Percentiles rank a stretch among this genome's conserved stretches.
These are phyloP conservation scores for Cephalotrichum gorgonifer DNA, from an alignment of 2,329 filamentous ascomycete species.

Conservation along the genomic window DNA sequence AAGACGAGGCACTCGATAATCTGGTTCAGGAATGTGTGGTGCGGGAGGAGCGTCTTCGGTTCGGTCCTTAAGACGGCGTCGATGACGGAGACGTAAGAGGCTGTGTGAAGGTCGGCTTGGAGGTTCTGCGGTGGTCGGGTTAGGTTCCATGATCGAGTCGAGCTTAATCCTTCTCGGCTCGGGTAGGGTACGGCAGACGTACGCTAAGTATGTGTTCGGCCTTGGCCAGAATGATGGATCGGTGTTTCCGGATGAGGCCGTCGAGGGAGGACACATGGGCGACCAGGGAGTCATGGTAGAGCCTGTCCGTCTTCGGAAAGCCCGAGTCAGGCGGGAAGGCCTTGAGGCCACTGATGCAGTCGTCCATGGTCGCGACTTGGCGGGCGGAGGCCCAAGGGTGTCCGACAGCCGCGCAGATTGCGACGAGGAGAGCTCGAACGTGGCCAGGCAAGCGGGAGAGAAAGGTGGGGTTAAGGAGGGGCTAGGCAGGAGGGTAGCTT, in stretches of 20 bases:
- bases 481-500: too few species aligned
- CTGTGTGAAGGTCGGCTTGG: slow-evolving; percentile 36
- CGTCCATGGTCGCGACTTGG: background rate
- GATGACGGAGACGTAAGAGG: slow-evolving; percentile 40
- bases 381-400: background rate
- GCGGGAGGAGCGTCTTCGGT: slow-evolving; percentile 16
- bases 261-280: slow-evolving; percentile 1
- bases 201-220: slow-evolving; percentile 5
- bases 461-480: background rate
- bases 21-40: slow-evolving; percentile 20
- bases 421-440: background rate
- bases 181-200: background rate
- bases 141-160: background rate
- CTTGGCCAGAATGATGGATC: background rate
- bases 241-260: background rate
- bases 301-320: background rate
- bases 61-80: slow-evolving; percentile 23
- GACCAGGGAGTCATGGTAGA: slow-evolving; percentile 2
- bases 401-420: background rate
- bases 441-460: background rate
- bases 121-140: slow-evolving; percentile 23
- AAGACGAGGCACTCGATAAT: slow-evolving; percentile 32
- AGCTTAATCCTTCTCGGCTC: background rate
- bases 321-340: background rate
- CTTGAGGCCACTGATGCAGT: background rate